Conservation (phyloP, 805 yeast species). For the Starmerella stellata region DNA sequence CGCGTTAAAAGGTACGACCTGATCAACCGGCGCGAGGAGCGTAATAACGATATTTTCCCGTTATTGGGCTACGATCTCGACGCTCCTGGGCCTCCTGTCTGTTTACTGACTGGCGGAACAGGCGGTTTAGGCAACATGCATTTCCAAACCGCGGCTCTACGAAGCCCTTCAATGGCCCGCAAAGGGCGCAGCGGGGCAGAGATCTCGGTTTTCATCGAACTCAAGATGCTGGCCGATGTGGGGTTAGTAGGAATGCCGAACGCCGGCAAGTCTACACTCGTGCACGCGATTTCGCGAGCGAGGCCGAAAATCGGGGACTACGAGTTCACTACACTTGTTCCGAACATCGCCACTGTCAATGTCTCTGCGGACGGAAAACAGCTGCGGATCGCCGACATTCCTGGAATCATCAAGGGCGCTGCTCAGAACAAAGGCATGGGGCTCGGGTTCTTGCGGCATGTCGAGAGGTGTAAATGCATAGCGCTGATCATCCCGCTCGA, state of each 20-base stretch:
- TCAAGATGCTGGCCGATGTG: constrained; percentile 76
- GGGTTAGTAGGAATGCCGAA: constrained; percentile 93
- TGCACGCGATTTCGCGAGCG: constrained; percentile 76
- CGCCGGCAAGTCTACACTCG: constrained; percentile 84
- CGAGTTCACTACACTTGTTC: constrained; percentile 89
- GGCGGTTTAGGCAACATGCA: constrained; percentile 98
- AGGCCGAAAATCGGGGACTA: constrained; percentile 86
- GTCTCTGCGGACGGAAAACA: constrained; percentile 34
- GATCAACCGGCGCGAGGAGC: constrained; percentile 39
- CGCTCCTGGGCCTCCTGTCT: constrained; percentile 46
- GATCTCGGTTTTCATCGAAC: constrained; percentile 55
- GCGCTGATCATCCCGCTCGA: constrained; percentile 76
- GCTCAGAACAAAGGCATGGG: constrained; percentile 77
- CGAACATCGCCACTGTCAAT: constrained; percentile 75
- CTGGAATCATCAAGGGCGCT: constrained; percentile 87
- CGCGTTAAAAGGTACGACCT: constrained; percentile 50
- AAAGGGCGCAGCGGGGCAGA: constrained; percentile 55
- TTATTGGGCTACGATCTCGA: constrained; percentile 55
- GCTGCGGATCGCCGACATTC: constrained; percentile 93
- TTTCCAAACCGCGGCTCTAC: constrained; percentile 60
- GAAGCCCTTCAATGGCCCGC: constrained; percentile 82
- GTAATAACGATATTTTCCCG: constrained; percentile 53
- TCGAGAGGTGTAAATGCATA: constrained; percentile 78
- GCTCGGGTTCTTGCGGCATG: constrained; percentile 73
- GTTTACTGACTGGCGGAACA: constrained; percentile 63